These are phyloP conservation scores for Suillus lakei DNA, from an alignment of 768 basidiomycete species.

Conservation along the genomic window DNA sequence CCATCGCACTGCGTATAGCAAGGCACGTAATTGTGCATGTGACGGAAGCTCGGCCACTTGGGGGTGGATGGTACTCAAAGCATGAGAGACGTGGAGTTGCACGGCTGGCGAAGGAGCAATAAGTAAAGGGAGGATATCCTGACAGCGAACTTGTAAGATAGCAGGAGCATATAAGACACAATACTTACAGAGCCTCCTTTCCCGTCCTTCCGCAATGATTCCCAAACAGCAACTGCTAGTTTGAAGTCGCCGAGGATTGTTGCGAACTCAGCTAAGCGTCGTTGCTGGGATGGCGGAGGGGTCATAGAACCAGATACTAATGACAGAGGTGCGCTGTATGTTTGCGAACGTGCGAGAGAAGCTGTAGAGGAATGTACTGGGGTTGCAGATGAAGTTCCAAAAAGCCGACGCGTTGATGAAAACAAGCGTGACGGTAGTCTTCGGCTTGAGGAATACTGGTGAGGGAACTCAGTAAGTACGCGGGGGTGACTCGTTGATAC, in stretches of 20 bases:
- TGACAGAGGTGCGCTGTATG: slow-evolving; percentile 42
- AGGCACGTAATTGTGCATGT: slow-evolving; percentile 67
- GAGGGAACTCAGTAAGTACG: slow-evolving; percentile 8
- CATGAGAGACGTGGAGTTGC: slow-evolving; percentile 62
- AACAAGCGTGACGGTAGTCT: slow-evolving; percentile 86
- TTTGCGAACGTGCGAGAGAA: slow-evolving; percentile 41
- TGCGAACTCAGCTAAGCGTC: slow-evolving; percentile 94
- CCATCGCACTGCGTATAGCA: slow-evolving; percentile 78
- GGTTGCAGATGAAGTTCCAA: slow-evolving; percentile 65
- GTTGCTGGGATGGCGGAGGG: slow-evolving; percentile 65
- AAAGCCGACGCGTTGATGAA: slow-evolving; percentile 82
- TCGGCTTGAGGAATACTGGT: slow-evolving; percentile 72
- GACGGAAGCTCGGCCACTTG: slow-evolving; percentile 55
- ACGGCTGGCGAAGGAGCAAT: slow-evolving; percentile 68
- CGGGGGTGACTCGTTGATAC: slow-evolving; percentile 17
- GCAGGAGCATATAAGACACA: neutral
- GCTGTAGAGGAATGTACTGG: slow-evolving; percentile 38
- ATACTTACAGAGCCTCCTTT: slow-evolving; percentile 82
- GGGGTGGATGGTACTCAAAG: slow-evolving; percentile 54
- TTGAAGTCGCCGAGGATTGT: slow-evolving; percentile 92
- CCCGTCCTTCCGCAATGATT: slow-evolving; percentile 82
- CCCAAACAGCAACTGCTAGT: slow-evolving; percentile 84
- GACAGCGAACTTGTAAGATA: slow-evolving; percentile 5
- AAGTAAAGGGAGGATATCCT: slow-evolving; percentile 86
- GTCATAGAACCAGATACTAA: neutral